Base-by-base conservation (phyloP, 2,329 filamentous ascomycete genomes). In the Xylogone sp. region DNA sequence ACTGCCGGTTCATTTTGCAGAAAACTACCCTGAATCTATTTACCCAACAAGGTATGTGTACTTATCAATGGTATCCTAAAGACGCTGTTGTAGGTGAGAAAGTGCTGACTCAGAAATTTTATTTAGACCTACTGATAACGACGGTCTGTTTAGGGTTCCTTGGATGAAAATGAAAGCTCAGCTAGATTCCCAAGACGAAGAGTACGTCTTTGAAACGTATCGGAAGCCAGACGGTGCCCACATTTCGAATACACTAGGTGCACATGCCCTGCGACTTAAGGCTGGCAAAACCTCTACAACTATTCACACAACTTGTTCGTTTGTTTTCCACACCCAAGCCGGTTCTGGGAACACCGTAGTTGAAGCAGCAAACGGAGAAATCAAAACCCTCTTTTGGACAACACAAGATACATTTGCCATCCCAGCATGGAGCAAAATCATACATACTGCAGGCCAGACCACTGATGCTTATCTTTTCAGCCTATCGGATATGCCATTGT, bases 1-100 rank as follows among this genome's bases (percentile, higher is more conserved):
- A 54, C 69, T 71, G 27, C 72, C 72, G 0, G 68, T 73, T 3
- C 67, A 75, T 51, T 74, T 75, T 53, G 70, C 72, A 18, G 63
- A 75, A 60, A 68, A 73, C 49, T 74, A 63, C 45, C 52, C 62
- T 13, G 53, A 70, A 31, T 50, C 62, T 3, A 55, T 71, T 43
- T 73, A 74, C 53, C 71, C 72, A 4, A 68, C 68, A 0, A 59
- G 64, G 34, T 58, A 70, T 52, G 43, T 45, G 13, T 8, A 16
- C 9, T 27, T 18, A 6, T 5, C 20, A 16, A 18, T 4, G 20
- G 20, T 4, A 18, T 18, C 43, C 6, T 22, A 12, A 27, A 45
- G 21, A 27, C 13, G 19, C n/a, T n/a, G n/a, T n/a, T n/a, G n/a
- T n/a, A n/a, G n/a, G n/a, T n/a, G n/a, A n/a, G n/a, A n/a, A n/a